These are phyloP conservation scores for Teratosphaeria destructans DNA, from an alignment of 2,329 filamentous ascomycete species.

Conservation along the genomic window DNA sequence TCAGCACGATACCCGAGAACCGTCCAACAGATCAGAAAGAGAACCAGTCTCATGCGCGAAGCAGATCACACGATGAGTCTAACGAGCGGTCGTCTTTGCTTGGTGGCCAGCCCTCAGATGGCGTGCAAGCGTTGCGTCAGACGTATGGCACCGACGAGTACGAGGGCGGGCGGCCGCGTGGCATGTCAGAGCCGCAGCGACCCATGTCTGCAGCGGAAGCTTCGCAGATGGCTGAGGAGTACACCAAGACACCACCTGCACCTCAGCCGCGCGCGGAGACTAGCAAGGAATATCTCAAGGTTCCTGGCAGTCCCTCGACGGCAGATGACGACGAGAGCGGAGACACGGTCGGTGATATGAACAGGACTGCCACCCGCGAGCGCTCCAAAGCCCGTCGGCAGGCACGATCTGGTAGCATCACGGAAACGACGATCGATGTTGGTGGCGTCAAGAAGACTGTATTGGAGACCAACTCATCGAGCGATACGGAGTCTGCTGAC, in stretches of 20 bases:
- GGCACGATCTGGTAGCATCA: conserved; percentile 65
- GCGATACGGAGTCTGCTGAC: neutral
- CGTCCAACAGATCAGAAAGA: conserved; percentile 8
- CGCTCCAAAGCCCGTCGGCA: conserved; percentile 9
- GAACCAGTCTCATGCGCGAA: neutral
- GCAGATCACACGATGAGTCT: neutral
- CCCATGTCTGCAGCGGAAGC: conserved; percentile 14
- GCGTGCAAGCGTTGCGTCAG: conserved; percentile 47
- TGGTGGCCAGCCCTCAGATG: conserved; percentile 52
- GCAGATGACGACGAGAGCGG: conserved; percentile 2
- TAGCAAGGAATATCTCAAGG: neutral
- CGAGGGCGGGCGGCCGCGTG: conserved; percentile 6
- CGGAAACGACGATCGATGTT: conserved; percentile 65
- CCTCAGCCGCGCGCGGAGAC: neutral
- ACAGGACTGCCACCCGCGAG: conserved; percentile 30
- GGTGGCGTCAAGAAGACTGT: conserved; percentile 68
- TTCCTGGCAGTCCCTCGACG: conserved; percentile 3
- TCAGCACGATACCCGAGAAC: conserved; percentile 33
- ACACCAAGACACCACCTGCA: conserved; percentile 6
- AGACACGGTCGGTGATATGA: conserved; percentile 15
- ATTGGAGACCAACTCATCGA: conserved; percentile 45
- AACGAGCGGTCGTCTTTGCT: conserved; percentile 14
- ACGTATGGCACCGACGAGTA: conserved; percentile 34
- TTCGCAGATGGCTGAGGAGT: conserved; percentile 13
- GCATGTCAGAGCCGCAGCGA: conserved; percentile 1